Evolutionary conservation across 306 rosid genomes (phyloP).

Genomic region (Begonia fuchsioides): DNA sequence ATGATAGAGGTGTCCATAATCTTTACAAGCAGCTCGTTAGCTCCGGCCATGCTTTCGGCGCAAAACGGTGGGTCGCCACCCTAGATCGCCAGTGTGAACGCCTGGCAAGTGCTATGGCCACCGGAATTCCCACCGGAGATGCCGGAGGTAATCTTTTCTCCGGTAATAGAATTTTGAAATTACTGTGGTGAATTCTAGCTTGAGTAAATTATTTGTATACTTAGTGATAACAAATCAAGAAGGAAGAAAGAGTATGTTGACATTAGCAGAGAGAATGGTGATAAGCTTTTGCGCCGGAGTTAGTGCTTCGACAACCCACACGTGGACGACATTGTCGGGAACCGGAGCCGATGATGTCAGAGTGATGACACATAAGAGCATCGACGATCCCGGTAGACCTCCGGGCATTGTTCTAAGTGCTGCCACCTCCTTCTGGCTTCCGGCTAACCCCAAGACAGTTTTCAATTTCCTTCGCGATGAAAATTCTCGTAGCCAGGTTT

Average conservation of each 20-base stretch:
- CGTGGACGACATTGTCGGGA: constrained; percentile 86
- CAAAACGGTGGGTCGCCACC: constrained; percentile 89
- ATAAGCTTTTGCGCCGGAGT: constrained; percentile 93
- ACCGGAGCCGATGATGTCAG: constrained; percentile 93
- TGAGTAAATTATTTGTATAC: background rate
- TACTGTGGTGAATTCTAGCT: background rate
- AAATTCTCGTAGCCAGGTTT: constrained; percentile 78
- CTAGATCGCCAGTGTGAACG: constrained; percentile 88
- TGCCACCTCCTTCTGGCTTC: constrained; percentile 97
- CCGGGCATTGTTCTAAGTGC: constrained; percentile 92
- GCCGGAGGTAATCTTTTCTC: constrained; percentile 45
- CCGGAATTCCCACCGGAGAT: constrained; percentile 65
- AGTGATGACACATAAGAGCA: constrained; percentile 89
- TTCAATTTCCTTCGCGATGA: constrained; percentile 88
- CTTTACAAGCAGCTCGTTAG: constrained; percentile 76
- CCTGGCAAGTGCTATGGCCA: constrained; percentile 87
- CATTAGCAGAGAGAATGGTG: constrained; percentile 92
- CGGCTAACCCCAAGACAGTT: constrained; percentile 64
- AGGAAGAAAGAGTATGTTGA: constrained; percentile 94
- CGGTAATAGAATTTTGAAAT: too few relatives aligned
- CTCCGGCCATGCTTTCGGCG: constrained; percentile 86
- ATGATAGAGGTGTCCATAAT: constrained; percentile 81
- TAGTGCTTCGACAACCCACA: constrained; percentile 89
- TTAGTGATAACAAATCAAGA: constrained; percentile 85
- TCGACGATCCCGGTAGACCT: constrained; percentile 91